Evolutionary conservation across 306 rosid genomes (phyloP).

Genomic region (Cyamopsis tetragonoloba): DNA sequence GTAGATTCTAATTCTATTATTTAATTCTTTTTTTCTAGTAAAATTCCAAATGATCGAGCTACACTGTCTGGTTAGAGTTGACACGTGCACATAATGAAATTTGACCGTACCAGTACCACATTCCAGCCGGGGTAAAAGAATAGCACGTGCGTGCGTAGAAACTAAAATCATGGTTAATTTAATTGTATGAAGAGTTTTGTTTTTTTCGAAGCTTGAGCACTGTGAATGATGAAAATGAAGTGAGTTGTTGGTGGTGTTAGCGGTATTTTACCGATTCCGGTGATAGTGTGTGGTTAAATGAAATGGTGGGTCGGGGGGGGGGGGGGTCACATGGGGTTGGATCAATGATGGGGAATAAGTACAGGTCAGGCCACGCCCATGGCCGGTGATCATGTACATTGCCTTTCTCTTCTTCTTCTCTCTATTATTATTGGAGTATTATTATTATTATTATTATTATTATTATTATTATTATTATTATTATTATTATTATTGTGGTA

Average conservation of each 20-base stretch:
- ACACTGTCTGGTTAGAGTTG: too few relatives aligned
- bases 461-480: too few relatives aligned
- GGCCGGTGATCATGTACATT: conserved; percentile 4
- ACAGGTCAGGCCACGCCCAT: conserved; percentile 27
- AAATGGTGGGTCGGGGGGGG: background rate
- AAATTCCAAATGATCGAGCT: too few relatives aligned
- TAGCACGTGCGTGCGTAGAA: conserved; percentile 54
- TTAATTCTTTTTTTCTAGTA: too few relatives aligned
- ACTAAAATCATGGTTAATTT: conserved; percentile 19
- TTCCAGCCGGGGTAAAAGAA: conserved; percentile 19
- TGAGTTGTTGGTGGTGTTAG: background rate
- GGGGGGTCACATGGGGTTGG: conserved; percentile 34
- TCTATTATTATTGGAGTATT: background rate
- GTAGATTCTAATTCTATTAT: too few relatives aligned
- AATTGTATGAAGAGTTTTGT: too few relatives aligned
- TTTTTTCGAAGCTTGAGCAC: too few relatives aligned
- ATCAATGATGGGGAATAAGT: conserved; percentile 25
- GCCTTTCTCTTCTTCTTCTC: background rate
- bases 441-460: too few relatives aligned
- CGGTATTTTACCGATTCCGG: too few relatives aligned
- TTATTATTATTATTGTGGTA: too few relatives aligned
- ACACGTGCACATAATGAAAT: conserved; percentile 16
- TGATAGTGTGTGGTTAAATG: too few relatives aligned
- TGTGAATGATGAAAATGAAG: too few relatives aligned
- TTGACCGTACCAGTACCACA: conserved; percentile 19